Conservation (phyloP, 257 asterid species). For the Solanum sejunctum region DNA sequence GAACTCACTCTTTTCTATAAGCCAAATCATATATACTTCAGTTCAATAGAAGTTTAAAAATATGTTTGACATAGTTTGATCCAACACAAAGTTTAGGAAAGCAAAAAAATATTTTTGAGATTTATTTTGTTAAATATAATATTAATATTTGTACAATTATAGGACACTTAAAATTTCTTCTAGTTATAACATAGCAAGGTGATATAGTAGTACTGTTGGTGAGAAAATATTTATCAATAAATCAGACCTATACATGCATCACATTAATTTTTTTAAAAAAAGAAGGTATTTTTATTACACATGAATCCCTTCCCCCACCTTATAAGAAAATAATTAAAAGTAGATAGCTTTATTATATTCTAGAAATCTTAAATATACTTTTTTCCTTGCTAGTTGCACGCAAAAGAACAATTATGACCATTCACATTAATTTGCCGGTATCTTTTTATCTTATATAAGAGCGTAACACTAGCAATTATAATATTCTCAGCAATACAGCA, state of each 20-base stretch:
- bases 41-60: no score
- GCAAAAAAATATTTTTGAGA: no score
- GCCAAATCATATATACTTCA: background rate
- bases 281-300: background rate
- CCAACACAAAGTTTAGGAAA: no score
- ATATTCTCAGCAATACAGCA: background rate
- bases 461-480: background rate
- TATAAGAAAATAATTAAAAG: background rate
- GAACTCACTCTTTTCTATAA: background rate
- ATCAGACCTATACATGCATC: background rate
- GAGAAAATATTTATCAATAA: background rate
- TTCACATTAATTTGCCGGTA: background rate
- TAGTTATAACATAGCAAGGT: background rate
- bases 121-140: no score
- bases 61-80: background rate
- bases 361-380: background rate
- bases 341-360: background rate
- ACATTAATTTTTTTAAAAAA: background rate
- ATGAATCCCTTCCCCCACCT: background rate
- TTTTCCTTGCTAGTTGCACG: background rate
- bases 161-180: no score
- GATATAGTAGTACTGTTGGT: no score
- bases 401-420: background rate
- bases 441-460: background rate
- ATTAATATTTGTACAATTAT: no score